Evolutionary conservation across 768 basidiomycete species (phyloP), one percentile per base, ranked within the genome.

Genomic region (Lepiota subincarnata): DNA sequence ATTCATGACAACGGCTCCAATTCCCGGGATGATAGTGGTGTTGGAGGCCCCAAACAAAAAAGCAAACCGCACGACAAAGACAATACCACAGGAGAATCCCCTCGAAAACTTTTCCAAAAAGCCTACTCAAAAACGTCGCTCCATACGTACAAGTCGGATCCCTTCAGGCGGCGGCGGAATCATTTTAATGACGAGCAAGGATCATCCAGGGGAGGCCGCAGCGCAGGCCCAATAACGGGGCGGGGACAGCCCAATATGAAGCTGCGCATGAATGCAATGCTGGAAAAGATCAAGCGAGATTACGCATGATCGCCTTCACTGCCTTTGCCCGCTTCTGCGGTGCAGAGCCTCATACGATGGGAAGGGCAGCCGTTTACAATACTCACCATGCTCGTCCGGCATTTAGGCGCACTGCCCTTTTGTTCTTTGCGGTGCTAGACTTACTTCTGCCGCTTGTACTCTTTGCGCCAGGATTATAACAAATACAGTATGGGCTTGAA

Each of bases 201-300:
- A 40, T 41, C 55, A 28, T 48, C 53, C 44, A 63, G 66, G 56
- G 60, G 60, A 31, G 57, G 60, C 49, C 61, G 62, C 51, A 60
- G 68, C 37, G 68, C 67, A 34, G 52, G 35, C 24, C 26, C 45
- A 5, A 24, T 35, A 47, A 68, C 65, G 58, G 71, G 74, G 38
- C 67, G 71, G 55, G 76, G 74, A n/a, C 77, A 80, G 50, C 77
- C 79, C 18, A 71, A 78, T 64, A 94, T 96, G 92, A 88, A 86
- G 62, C 69, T 88, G 45, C 84, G 92, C 46, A 95, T 96, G 91
- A 82, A 83, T 57, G 84, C 81, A 24, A 77, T 96, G 77, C 77
- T 96, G 54, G 89, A 92, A 66, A 86, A 87, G 69, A 93, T 96
- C 59, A 87, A 89, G 66, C 79, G 78, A 44, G 78, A 85, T 61